These are phyloP conservation scores for Arabidopsis lyrata DNA, from an alignment of 441 rosid genomes.

Conservation along the genomic window DNA sequence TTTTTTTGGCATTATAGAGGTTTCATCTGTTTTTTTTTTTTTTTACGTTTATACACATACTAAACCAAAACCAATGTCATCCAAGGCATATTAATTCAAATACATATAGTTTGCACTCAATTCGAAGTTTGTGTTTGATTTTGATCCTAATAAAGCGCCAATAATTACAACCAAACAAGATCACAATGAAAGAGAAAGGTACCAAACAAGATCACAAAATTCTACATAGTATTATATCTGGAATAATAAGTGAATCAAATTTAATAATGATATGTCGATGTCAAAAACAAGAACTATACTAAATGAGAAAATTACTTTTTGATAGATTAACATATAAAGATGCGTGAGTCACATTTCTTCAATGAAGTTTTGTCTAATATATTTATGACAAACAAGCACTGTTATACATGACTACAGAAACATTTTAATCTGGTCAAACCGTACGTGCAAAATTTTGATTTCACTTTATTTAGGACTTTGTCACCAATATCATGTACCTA, in stretches of 20 bases:
- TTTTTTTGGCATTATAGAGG: neutral
- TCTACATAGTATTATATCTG: neutral
- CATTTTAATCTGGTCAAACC: too few species aligned
- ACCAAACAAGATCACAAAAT: neutral
- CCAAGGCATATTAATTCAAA: neutral
- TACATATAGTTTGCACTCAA: neutral
- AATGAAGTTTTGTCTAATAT: too few species aligned
- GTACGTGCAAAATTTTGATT: too few species aligned
- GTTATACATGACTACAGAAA: too few species aligned
- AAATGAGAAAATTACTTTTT: too few species aligned
- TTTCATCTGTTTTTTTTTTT: too few species aligned
- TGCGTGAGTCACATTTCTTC: neutral
- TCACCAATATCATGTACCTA: neutral
- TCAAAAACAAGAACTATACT: neutral
- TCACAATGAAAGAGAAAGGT: neutral
- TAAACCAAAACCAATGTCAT: neutral
- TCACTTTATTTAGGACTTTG: neutral
- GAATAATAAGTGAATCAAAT: neutral
- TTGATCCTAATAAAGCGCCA: neutral
- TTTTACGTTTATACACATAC: neutral
- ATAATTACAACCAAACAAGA: neutral
- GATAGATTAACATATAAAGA: neutral
- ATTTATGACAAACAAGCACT: too few species aligned
- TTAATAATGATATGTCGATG: neutral
- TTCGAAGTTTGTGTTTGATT: neutral